Base-by-base conservation (phyloP, 2,329 filamentous ascomycete species). In the Xylariaceae sp. region DNA sequence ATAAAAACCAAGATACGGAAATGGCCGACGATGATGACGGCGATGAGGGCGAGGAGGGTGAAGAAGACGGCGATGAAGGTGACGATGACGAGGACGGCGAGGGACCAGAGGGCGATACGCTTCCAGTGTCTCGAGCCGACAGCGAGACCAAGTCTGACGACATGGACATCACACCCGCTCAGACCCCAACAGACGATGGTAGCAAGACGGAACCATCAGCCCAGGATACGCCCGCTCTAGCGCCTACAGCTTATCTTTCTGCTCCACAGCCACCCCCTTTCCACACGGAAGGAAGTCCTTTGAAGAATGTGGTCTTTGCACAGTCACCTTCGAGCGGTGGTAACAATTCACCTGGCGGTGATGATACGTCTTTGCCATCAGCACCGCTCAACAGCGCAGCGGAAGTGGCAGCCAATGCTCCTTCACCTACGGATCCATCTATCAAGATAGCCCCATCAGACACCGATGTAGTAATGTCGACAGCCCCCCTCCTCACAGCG, bases 21-120 rank as follows among this genome's bases (percentile, higher is more conserved):
- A 73, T 74, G 65, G 68, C 64, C 1, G 78, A 80, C 3, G 69
- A 68, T 29, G 68, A 64, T 16, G 65, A 70, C 3, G 71, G 64
- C 3, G 69, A 69, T 2, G 70, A 68, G 4, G 70, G 66, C 3
- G 69, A 66, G 3, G 71, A 70, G 3, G 69, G 67, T 3, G 69
- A 64, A 3, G 70, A 72, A 2, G 68, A 63, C 3, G 67, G 65
- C 3, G 67, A 68, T 3, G 61, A 63, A 3, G 65, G 67, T 17
- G 67, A 65, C 14, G 66, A 73, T 17, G 66, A 65, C 9, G 63
- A 62, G 13, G 63, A 65, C 19, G 62, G 61, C 33, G 59, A 63
- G 9, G 66, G 64, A 36, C 62, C 64, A 9, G 68, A 70, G 11
- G 70, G 68, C 12, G 69, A 72, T 15, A 69, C 69, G 5, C 64